phyloP scores from a whole-genome alignment of 495 filamentous ascomycete species.

The Diplogelasinospora grovesii region DNA sequence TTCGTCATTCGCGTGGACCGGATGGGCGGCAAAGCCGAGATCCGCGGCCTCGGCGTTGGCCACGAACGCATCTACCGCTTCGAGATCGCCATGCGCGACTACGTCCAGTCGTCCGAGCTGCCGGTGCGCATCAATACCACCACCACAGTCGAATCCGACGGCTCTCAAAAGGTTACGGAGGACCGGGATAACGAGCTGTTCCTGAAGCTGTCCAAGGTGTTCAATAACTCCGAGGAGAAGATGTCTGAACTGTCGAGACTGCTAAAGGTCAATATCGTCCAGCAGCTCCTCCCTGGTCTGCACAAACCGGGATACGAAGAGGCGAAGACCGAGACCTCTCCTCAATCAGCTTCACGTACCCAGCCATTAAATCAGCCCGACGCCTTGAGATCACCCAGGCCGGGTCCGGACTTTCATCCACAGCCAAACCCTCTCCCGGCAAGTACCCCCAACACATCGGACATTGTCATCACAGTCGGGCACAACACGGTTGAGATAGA shows the following conservation, averaged over 20 bases:
- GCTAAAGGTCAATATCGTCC: conserved; percentile 71
- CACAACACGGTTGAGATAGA: no score
- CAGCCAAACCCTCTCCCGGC: conserved; percentile 45
- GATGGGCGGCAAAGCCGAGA: conserved; percentile 73
- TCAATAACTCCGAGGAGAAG: conserved; percentile 57
- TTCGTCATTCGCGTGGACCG: conserved; percentile 78
- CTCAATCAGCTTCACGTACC: no score
- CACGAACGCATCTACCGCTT: conserved; percentile 75
- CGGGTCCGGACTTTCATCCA: conserved; percentile 33
- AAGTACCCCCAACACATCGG: no score
- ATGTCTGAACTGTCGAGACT: conserved; percentile 53
- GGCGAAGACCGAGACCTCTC: conserved; percentile 28
- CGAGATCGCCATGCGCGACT: conserved; percentile 71
- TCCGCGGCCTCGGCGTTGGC: conserved; percentile 69
- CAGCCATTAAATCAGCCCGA: no score
- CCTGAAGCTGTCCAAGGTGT: conserved; percentile 55
- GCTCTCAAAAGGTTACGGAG: no score
- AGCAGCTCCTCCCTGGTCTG: conserved; percentile 67
- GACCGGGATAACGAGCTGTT: conserved; percentile 32
- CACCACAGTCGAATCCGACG: conserved; percentile 17
- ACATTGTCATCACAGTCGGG: no score
- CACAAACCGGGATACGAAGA: conserved; percentile 74
- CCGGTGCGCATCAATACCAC: conserved; percentile 39
- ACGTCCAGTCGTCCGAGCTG: conserved; percentile 48
- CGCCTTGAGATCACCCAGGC: no score